Percentiles rank a stretch among this genome's conserved stretches.
Evolutionary conservation across 2,329 filamentous ascomycete genomes (phyloP).

Genomic region (Alternaria tenuissima): DNA sequence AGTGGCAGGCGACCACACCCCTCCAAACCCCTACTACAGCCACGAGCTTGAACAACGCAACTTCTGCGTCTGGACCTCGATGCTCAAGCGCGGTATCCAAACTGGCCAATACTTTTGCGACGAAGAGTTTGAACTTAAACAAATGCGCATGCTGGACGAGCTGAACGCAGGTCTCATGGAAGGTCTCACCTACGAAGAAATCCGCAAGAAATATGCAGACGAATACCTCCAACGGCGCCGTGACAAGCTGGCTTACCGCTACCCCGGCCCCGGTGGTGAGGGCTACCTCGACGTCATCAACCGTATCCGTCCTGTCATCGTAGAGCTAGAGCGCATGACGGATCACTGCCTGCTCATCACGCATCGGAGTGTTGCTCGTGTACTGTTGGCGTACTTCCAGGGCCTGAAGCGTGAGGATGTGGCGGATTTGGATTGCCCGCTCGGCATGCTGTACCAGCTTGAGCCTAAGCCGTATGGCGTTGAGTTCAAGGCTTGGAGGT

Average conservation of each 20-base stretch:
- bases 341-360: constrained; percentile 93
- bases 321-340: constrained; percentile 95
- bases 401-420: constrained; percentile 90
- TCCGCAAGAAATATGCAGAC: constrained; percentile 77
- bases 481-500: constrained; percentile 94
- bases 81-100: constrained; percentile 89
- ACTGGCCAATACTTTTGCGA: constrained; percentile 93
- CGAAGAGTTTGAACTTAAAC: constrained; percentile 91
- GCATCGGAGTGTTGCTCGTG: constrained; percentile 89
- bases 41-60: constrained; percentile 70
- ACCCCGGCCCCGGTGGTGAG: constrained; percentile 93
- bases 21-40: constrained; percentile 85
- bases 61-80: constrained; percentile 98
- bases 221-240: constrained; percentile 81
- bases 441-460: constrained; percentile 93
- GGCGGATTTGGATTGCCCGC: constrained; percentile 89
- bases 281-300: constrained; percentile 98
- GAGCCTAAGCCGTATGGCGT: constrained; percentile 98
- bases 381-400: constrained; percentile 96
- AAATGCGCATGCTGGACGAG: constrained; percentile 98
- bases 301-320: constrained; percentile 91
- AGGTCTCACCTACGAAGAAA: constrained; percentile 92
- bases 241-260: constrained; percentile 96
- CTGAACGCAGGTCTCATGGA: constrained; percentile 93
- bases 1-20: constrained; percentile 87